Base-by-base conservation (phyloP, 2,329 filamentous ascomycete species). In the Didymella pinodella region DNA sequence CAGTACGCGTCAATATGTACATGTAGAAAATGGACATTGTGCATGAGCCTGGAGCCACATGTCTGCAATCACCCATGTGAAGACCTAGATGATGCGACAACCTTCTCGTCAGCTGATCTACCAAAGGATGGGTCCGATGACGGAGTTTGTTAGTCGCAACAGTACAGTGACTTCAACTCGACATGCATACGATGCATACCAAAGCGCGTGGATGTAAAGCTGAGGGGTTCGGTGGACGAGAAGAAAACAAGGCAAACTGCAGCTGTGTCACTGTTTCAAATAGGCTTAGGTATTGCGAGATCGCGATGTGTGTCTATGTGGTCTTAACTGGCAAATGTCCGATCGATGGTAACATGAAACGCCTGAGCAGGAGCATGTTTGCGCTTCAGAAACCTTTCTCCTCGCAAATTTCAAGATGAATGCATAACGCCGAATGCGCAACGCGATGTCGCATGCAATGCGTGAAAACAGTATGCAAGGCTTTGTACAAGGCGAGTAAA, bases 401-500 rank as follows among this genome's bases (percentile, higher is more conserved):
- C 18, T 40, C 16, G 26, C 31, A 34, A 20, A n/a, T 16, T 31
- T 14, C 34, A 31, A 40, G 28, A 26, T 12, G 5, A 3, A 41
- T 48, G 34, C 28, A 41, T 25, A 53, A 58, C 55, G 49, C 55
- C 55, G 25, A 14, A 20, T 45, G 16, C 31, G 32, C 56, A 34
- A 54, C 41, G 32, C 47, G 26, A 29, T 47, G 41, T 51, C 46
- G 56, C 56, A 54, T 59, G 50, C 56, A 59, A 31, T 28, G 40
- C 28, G 34, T 36, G 29, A 11, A 36, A 25, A 38, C n/a, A 60
- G 34, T 20, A 40, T 60, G 48, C 52, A 52, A 20, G 16, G 28
- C n/a, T 44, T 55, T 51, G 25, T 49, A 58, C 49, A 54, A 16
- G 20, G 16, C 34, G 29, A 8, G 32, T 40, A 56, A 43, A 47